These are phyloP conservation scores for Penstemon barbatus DNA, from an alignment of 257 asterid species.

Conservation along the genomic window DNA sequence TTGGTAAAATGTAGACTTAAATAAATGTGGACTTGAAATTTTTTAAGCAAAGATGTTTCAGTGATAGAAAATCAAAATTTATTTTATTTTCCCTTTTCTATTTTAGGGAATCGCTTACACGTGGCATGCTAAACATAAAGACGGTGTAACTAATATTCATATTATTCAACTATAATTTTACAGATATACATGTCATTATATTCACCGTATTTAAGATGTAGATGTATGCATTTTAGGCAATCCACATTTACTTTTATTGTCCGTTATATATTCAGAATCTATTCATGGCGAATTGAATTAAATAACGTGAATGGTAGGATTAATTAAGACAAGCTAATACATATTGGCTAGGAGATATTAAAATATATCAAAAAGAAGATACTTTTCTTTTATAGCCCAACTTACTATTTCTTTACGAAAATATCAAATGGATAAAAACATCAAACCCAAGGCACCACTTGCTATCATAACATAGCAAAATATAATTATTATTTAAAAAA, in stretches of 20 bases:
- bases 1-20: too few relatives aligned
- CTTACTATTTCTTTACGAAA: too few relatives aligned
- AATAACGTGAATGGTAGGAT: not conserved
- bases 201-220: slow-evolving; percentile 5
- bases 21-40: too few relatives aligned
- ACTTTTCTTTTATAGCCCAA: too few relatives aligned
- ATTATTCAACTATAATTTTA: slow-evolving; percentile 6
- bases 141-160: not conserved
- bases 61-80: too few relatives aligned
- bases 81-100: too few relatives aligned
- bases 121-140: not conserved
- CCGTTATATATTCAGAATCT: not conserved
- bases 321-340: not conserved
- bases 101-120: too few relatives aligned
- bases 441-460: not conserved
- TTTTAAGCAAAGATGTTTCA: too few relatives aligned
- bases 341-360: not conserved
- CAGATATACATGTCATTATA: slow-evolving; percentile 5
- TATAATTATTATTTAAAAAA: not conserved
- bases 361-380: too few relatives aligned
- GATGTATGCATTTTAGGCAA: not conserved
- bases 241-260: slow-evolving; percentile 14
- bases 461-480: not conserved
- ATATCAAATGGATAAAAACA: not conserved
- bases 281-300: not conserved